phyloP scores from a whole-genome alignment of 1,139 yeast genomes.

The Kodamaea alishanica region DNA sequence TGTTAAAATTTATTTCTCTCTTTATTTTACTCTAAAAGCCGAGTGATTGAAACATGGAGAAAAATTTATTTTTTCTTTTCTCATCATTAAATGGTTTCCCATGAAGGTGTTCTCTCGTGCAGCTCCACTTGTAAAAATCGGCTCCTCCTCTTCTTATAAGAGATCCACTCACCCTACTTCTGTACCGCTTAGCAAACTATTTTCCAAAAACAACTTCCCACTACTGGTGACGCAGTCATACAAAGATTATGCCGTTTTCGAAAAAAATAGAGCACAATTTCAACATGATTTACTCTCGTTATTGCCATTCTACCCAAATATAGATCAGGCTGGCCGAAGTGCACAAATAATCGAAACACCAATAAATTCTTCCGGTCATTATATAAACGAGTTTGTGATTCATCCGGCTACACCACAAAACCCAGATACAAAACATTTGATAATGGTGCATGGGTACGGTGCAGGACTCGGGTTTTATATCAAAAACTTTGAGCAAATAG shows the following conservation, averaged over 20 bases:
- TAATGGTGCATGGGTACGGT: constrained; percentile 75
- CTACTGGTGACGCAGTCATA: constrained; percentile 49
- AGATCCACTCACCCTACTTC: constrained; percentile 63
- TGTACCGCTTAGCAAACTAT: constrained; percentile 50
- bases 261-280: constrained; percentile 41
- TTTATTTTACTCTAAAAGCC: too few relatives aligned
- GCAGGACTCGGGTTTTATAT: constrained; percentile 71
- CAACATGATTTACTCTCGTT: constrained; percentile 51
- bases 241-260: constrained; percentile 39
- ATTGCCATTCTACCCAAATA: constrained; percentile 38
- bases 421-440: constrained; percentile 49
- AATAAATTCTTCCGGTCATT: constrained; percentile 41
- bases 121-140: constrained; percentile 1
- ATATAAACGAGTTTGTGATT: constrained; percentile 63
- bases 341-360: constrained; percentile 33
- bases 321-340: constrained; percentile 29
- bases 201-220: constrained; percentile 53
- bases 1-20: too few relatives aligned
- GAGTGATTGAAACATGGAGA: not conserved
- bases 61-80: constrained; percentile 1
- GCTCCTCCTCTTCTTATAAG: constrained; percentile 23
- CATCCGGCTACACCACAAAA: constrained; percentile 37
- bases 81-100: not conserved
- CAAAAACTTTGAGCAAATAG: constrained; percentile 54
- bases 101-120: constrained; percentile 6